Evolutionary conservation across 257 asterid genomes (phyloP).

Genomic region (Nemophila menziesii): DNA sequence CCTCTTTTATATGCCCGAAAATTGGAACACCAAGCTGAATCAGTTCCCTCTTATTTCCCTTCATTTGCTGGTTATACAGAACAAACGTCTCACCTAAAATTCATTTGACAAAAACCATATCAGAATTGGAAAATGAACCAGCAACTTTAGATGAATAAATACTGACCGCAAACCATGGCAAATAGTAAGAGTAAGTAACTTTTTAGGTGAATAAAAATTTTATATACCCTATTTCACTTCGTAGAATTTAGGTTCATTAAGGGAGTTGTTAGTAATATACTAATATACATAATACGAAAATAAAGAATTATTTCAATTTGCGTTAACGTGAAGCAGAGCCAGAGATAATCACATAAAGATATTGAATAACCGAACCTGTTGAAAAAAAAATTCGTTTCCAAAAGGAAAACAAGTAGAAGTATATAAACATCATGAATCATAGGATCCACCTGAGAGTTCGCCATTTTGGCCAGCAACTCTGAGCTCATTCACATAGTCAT

Average conservation of each 20-base stretch:
- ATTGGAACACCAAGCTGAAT: constrained; percentile 90
- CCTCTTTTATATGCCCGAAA: constrained; percentile 62
- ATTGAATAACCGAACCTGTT: constrained; percentile 65
- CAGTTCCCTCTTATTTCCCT: constrained; percentile 93
- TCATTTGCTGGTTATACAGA: constrained; percentile 74
- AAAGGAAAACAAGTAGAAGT: constrained; percentile 69
- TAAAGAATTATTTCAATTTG: not conserved
- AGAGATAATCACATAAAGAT: constrained; percentile 14
- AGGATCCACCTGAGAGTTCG: constrained; percentile 96
- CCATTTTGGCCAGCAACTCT: constrained; percentile 93
- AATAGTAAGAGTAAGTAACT: not conserved
- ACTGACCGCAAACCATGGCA: not conserved
- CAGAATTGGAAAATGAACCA: not conserved
- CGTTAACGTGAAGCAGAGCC: constrained; percentile 8
- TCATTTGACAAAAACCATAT: not conserved
- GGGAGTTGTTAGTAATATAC: too few species aligned
- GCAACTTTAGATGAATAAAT: not conserved
- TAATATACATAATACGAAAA: too few species aligned
- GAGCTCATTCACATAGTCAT: constrained; percentile 70
- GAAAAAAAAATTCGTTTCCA: constrained; percentile 60
- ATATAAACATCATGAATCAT: constrained; percentile 84
- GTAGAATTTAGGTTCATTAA: too few species aligned
- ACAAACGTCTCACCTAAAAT: constrained; percentile 86
- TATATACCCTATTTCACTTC: too few species aligned
- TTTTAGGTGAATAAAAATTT: too few species aligned